phyloP scores from a whole-genome alignment of 495 filamentous ascomycete species.

The Aspergillus biplanus region DNA sequence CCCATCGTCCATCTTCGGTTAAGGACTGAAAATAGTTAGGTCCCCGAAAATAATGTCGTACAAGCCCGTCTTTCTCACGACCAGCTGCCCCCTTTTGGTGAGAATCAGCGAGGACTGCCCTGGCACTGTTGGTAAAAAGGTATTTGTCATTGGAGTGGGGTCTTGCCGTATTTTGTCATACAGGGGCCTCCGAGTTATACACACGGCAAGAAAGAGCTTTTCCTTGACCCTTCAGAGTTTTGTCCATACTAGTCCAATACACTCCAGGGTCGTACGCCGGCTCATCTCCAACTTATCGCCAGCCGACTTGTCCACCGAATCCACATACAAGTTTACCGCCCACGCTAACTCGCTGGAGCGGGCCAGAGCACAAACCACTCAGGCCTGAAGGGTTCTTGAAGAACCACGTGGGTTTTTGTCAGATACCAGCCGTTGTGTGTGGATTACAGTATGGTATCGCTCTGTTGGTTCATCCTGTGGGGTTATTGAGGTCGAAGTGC shows the following conservation, averaged over 20 bases:
- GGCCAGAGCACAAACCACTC: constrained; percentile 27
- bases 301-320: too few relatives aligned
- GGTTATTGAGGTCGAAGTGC: neutral
- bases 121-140: neutral
- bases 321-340: neutral
- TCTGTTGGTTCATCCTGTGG: neutral
- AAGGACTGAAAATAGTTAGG: neutral
- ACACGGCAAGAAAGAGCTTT: neutral
- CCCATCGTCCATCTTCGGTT: neutral
- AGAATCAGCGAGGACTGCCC: neutral
- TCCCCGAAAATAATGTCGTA: neutral
- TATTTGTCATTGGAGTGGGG: constrained; percentile 15
- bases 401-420: constrained; percentile 26
- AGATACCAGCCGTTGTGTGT: constrained; percentile 28
- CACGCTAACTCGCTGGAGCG: neutral
- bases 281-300: too few relatives aligned
- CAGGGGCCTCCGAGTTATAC: neutral
- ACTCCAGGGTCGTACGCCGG: too few relatives aligned
- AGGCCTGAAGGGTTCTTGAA: constrained; percentile 22
- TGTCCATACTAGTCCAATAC: neutral
- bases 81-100: neutral
- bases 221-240: neutral
- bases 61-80: neutral
- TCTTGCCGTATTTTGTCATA: neutral
- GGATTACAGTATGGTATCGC: constrained; percentile 14